Percentiles rank a stretch among this genome's conserved stretches.
Conservation (phyloP, 495 filamentous ascomycete species). For the Hypoxylon fuscum region DNA sequence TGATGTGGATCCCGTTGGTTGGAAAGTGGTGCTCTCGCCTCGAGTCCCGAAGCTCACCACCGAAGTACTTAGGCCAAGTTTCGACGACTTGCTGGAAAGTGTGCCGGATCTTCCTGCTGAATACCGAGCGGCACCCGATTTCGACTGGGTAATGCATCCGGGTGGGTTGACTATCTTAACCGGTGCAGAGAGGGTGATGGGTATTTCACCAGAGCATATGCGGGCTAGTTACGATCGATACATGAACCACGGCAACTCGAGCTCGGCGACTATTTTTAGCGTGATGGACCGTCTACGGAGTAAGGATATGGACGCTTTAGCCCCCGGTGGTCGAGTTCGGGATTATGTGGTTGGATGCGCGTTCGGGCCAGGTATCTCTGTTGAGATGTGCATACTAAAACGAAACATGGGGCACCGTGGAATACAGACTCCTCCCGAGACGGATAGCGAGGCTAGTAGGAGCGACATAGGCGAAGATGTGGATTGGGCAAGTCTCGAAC, state of each 20-base stretch:
- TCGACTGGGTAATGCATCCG: slow-evolving; percentile 76
- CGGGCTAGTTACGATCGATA: slow-evolving; percentile 70
- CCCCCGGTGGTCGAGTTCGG: slow-evolving; percentile 53
- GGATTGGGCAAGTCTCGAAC: slow-evolving; percentile 37
- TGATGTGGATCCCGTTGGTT: slow-evolving; percentile 66
- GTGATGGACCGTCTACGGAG: slow-evolving; percentile 65
- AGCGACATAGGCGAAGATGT: slow-evolving; percentile 50
- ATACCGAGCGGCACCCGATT: slow-evolving; percentile 57
- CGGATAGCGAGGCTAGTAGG: slow-evolving; percentile 54
- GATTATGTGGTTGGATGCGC: slow-evolving; percentile 70
- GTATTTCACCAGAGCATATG: slow-evolving; percentile 65
- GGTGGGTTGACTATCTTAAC: slow-evolving; percentile 71
- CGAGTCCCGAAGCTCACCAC: slow-evolving; percentile 63
- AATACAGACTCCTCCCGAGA: slow-evolving; percentile 55
- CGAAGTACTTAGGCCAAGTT: slow-evolving; percentile 58
- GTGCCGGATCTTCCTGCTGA: slow-evolving; percentile 51
- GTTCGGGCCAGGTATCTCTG: slow-evolving; percentile 70
- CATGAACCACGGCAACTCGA: slow-evolving; percentile 69
- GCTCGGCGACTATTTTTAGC: slow-evolving; percentile 67
- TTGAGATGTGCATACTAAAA: slow-evolving; percentile 70
- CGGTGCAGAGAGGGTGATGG: slow-evolving; percentile 63
- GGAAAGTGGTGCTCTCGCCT: slow-evolving; percentile 69
- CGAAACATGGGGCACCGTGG: slow-evolving; percentile 46
- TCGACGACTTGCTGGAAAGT: slow-evolving; percentile 54
- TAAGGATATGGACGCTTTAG: slow-evolving; percentile 65